A percentile compares a stretch with the other conserved stretches of the same genome.
Conservation (phyloP, 176 grass and related monocot genomes). For the Olyra latifolia region DNA sequence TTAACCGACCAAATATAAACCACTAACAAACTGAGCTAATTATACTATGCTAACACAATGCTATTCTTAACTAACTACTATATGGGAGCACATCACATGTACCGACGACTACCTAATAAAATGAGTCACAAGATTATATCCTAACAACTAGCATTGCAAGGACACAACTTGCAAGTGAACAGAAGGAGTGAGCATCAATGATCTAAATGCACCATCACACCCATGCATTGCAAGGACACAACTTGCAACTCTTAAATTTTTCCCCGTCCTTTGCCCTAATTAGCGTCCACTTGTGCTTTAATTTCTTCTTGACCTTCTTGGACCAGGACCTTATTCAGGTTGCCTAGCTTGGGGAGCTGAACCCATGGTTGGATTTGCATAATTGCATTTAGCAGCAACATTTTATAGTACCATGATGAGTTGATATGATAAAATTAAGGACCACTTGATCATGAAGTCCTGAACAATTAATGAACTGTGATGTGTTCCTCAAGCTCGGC, state of each 20-base stretch:
- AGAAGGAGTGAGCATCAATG: not conserved
- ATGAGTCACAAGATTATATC: too few relatives aligned
- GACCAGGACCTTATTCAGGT: not conserved
- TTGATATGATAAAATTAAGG: not conserved
- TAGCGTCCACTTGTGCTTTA: not conserved
- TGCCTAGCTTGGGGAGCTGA: conserved; percentile 9
- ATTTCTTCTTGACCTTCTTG: not conserved
- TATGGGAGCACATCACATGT: too few relatives aligned
- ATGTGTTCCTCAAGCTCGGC: not conserved
- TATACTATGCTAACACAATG: too few relatives aligned
- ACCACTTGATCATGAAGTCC: not conserved
- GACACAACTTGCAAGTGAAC: too few relatives aligned
- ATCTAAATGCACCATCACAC: not conserved
- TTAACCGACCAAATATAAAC: too few relatives aligned
- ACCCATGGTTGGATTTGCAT: not conserved
- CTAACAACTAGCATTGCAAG: too few relatives aligned
- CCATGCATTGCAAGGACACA: not conserved
- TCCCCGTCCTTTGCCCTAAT: not conserved
- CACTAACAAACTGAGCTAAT: too few relatives aligned
- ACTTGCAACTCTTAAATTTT: not conserved
- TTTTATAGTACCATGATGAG: not conserved
- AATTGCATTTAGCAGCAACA: not conserved
- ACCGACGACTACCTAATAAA: too few relatives aligned
- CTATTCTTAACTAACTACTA: too few relatives aligned
- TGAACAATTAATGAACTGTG: not conserved